A percentile compares a stretch with the other conserved stretches of the same genome.
phyloP scores from a whole-genome alignment of 768 basidiomycete species.

The Leucocoprinus sp. region DNA sequence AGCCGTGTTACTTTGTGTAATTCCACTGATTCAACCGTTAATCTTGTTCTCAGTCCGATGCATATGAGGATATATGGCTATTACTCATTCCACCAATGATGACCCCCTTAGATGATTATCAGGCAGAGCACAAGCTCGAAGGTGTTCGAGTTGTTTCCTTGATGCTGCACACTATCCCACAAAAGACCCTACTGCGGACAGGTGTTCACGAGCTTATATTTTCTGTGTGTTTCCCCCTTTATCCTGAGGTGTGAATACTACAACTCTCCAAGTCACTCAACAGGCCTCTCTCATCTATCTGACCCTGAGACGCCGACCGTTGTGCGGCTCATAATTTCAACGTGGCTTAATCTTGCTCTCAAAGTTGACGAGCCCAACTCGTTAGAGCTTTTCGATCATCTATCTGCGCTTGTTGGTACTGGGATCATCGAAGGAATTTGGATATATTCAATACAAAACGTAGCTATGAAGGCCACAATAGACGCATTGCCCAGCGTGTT shows the following conservation, averaged over 20 bases:
- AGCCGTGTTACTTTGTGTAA: too few species aligned
- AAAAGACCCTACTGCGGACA: constrained; percentile 54
- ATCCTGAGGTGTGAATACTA: constrained; percentile 1
- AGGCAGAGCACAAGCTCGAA: constrained; percentile 56
- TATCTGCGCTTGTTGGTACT: constrained; percentile 62
- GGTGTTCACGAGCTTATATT: constrained; percentile 64
- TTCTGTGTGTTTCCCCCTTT: constrained; percentile 38
- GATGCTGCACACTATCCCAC: constrained; percentile 51
- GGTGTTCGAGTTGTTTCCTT: constrained; percentile 48
- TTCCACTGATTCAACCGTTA: constrained; percentile 1
- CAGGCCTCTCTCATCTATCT: too few species aligned
- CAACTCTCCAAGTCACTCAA: too few species aligned
- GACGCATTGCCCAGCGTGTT: constrained; percentile 55
- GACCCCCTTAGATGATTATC: too few species aligned
- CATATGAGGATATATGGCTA: too few species aligned
- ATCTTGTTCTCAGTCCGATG: too few species aligned
- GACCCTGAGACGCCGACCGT: constrained; percentile 52
- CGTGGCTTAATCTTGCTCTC: constrained; percentile 42
- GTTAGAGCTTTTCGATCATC: constrained; percentile 51
- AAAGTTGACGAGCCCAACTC: constrained; percentile 35
- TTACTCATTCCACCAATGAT: too few species aligned
- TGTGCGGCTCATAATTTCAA: constrained; percentile 41
- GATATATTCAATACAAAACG: constrained; percentile 58
- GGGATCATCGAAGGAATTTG: too few species aligned
- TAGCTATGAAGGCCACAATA: constrained; percentile 54